Percentiles rank a stretch among this genome's conserved stretches.
Evolutionary conservation across 768 basidiomycete species (phyloP).

Genomic region (Hypsizygus marmoreus): DNA sequence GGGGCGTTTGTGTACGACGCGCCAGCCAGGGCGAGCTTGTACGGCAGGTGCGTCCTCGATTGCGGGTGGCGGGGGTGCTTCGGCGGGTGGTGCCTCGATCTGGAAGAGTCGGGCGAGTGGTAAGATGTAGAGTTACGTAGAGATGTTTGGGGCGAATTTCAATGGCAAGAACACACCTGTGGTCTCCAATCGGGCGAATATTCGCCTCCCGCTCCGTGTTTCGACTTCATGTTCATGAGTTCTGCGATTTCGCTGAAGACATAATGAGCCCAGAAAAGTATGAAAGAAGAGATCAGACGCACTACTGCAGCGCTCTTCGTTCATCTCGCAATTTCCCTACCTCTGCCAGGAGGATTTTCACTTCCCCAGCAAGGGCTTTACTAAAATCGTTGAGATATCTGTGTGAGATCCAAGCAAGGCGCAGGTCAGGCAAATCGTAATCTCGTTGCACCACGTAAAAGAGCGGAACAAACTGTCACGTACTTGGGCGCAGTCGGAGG

Average conservation of each 20-base stretch:
- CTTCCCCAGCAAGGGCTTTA: constrained; percentile 78
- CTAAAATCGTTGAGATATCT: constrained; percentile 83
- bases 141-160: no score
- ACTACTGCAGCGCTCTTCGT: constrained; percentile 75
- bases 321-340: constrained; percentile 83
- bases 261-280: not conserved
- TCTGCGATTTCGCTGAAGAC: constrained; percentile 77
- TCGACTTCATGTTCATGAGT: constrained; percentile 80
- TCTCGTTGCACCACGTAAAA: no score
- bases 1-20: constrained; percentile 66
- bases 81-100: constrained; percentile 38
- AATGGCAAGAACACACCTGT: constrained; percentile 52
- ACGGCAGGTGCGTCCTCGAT: constrained; percentile 45
- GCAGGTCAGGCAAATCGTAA: no score
- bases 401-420: no score
- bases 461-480: no score
- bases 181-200: constrained; percentile 77
- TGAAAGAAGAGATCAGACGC: constrained; percentile 30
- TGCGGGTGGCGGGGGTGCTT: constrained; percentile 39
- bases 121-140: no score
- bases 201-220: constrained; percentile 79
- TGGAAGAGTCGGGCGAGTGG: constrained; percentile 16
- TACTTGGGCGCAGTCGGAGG: constrained; percentile 19
- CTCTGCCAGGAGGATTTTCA: constrained; percentile 75
- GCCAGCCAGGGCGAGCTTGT: constrained; percentile 73